Conservation (phyloP, 1,284 basidiomycete genomes). For the Ustilago xerochloae region DNA sequence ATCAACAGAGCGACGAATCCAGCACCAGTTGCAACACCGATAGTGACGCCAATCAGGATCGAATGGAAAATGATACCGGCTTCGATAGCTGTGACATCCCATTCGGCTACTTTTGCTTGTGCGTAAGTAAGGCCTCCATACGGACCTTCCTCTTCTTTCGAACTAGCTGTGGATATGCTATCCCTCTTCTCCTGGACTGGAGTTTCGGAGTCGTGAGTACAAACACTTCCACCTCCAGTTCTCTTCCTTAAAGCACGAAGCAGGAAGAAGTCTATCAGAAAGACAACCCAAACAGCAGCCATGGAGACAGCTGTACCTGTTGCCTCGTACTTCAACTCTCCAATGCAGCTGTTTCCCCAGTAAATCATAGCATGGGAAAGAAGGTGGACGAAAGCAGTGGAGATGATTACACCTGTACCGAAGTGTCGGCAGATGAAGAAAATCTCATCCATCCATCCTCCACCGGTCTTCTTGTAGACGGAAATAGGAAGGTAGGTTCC, state of each 20-base stretch:
- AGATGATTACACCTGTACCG: constrained; percentile 70
- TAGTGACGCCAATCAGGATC: constrained; percentile 65
- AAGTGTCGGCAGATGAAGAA: constrained; percentile 46
- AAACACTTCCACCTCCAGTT: not conserved
- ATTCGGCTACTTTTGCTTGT: constrained; percentile 35
- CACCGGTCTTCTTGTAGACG: constrained; percentile 64
- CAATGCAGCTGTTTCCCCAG: constrained; percentile 56
- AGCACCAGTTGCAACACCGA: constrained; percentile 58
- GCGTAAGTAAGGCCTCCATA: constrained; percentile 27
- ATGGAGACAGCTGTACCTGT: constrained; percentile 69
- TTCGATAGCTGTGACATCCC: constrained; percentile 68
- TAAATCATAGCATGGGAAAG: constrained; percentile 69
- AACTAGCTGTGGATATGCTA: too few species aligned
- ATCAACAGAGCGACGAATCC: constrained; percentile 62
- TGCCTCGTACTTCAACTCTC: constrained; percentile 69
- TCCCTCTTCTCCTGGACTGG: too few species aligned
- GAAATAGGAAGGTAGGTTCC: constrained; percentile 69
- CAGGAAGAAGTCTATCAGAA: constrained; percentile 66
- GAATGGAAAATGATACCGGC: constrained; percentile 70
- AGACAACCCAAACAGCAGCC: constrained; percentile 56
- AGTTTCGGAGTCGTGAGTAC: constrained; percentile 19
- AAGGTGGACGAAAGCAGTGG: constrained; percentile 70
- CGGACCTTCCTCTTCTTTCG: not conserved
- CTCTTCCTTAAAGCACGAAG: constrained; percentile 22
- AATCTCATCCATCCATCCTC: constrained; percentile 15